Conservation (phyloP, 345 rosid species). For the Excoecaria agallocha region DNA sequence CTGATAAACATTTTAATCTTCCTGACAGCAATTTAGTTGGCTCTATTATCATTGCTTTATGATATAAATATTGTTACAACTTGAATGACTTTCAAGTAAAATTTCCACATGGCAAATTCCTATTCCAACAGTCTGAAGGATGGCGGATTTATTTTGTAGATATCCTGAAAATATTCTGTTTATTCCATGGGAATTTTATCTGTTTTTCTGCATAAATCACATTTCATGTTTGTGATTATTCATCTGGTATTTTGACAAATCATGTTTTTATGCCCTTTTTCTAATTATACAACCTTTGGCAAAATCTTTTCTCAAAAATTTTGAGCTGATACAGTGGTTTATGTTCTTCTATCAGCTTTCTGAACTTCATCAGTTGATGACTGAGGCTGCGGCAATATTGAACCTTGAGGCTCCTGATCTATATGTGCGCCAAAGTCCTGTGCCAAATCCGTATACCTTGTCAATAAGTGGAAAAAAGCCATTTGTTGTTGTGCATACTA, state of each 20-base stretch:
- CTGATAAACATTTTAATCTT: too few relatives aligned
- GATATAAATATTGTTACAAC: too few relatives aligned
- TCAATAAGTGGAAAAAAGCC: constrained; percentile 90
- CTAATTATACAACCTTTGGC: not conserved
- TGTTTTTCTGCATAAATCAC: not conserved
- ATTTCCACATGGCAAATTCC: too few relatives aligned
- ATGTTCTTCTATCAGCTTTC: constrained; percentile 51
- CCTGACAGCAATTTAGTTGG: too few relatives aligned
- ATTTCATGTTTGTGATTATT: not conserved
- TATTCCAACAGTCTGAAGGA: not conserved
- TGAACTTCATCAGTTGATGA: constrained; percentile 80
- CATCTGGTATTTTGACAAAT: not conserved
- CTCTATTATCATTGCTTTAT: too few relatives aligned
- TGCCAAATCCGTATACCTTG: constrained; percentile 88
- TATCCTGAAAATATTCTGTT: not conserved
- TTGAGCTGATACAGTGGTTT: constrained; percentile 6
- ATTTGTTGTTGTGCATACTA: constrained; percentile 84
- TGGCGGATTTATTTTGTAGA: not conserved
- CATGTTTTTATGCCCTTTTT: not conserved
- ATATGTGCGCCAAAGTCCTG: constrained; percentile 88
- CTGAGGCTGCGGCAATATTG: constrained; percentile 73
- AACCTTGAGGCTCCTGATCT: constrained; percentile 85
- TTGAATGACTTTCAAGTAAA: too few relatives aligned
- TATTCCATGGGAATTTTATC: not conserved
- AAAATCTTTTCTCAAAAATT: not conserved